These are phyloP conservation scores for Pisolithus albus DNA, from an alignment of 768 basidiomycete genomes.

Conservation along the genomic window DNA sequence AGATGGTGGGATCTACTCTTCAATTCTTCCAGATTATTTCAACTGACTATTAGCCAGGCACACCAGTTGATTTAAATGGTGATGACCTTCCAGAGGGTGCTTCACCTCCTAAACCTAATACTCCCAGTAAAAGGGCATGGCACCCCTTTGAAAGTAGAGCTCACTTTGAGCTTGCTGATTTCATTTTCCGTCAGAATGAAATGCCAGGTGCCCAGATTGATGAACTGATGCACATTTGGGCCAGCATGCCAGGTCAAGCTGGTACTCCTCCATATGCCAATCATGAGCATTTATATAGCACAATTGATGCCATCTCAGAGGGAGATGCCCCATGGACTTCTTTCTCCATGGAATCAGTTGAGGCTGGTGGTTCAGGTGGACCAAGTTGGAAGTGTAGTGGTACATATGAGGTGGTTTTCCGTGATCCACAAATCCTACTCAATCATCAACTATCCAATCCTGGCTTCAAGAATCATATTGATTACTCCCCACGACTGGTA, in stretches of 20 bases:
- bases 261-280: constrained; percentile 15
- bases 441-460: not conserved
- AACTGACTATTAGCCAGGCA: not conserved
- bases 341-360: too few species aligned
- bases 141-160: not conserved
- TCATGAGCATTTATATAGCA: constrained; percentile 14
- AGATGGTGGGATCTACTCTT: not conserved
- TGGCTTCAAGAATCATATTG: not conserved
- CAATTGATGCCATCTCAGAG: constrained; percentile 19
- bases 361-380: too few species aligned
- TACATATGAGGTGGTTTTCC: too few species aligned
- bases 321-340: not conserved
- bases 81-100: not conserved
- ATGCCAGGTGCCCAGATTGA: constrained; percentile 5
- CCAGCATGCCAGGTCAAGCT: constrained; percentile 6
- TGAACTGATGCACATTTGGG: constrained; percentile 4
- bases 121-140: constrained; percentile 1
- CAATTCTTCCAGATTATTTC: not conserved
- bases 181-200: constrained; percentile 4
- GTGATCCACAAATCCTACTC: too few species aligned
- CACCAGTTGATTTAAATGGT: not conserved
- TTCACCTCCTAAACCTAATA: not conserved
- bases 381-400: too few species aligned
- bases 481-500: not conserved
- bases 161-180: constrained; percentile 5